Conservation (phyloP, 2,329 filamentous ascomycete species). For the Sporothrix curviconia region DNA sequence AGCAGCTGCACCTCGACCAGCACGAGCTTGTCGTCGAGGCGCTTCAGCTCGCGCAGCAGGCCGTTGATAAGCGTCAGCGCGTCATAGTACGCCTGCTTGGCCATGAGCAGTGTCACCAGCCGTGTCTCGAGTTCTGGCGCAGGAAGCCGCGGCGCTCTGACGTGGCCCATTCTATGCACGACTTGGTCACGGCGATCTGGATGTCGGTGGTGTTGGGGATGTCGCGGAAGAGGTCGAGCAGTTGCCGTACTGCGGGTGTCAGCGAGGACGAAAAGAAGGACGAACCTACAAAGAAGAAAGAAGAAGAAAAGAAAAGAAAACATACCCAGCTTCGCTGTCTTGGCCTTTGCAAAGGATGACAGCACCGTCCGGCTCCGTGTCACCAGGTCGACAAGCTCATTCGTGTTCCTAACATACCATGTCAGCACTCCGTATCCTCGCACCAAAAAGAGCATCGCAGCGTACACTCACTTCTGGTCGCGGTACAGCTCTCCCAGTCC, state of each 20-base stretch:
- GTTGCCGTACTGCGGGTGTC: slow-evolving; percentile 69
- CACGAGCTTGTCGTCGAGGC: slow-evolving; percentile 95
- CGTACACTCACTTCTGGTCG: slow-evolving; percentile 68
- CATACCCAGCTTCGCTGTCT: slow-evolving; percentile 95
- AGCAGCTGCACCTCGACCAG: slow-evolving; percentile 96
- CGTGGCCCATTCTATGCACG: slow-evolving; percentile 98
- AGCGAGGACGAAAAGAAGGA: not conserved
- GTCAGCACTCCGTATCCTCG: too few relatives aligned
- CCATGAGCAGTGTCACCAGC: slow-evolving; percentile 89
- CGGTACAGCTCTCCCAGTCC: slow-evolving; percentile 88
- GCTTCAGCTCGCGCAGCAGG: slow-evolving; percentile 92
- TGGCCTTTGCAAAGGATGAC: slow-evolving; percentile 96
- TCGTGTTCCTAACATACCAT: slow-evolving; percentile 63
- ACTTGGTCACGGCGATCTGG: slow-evolving; percentile 92
- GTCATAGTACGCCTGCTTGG: slow-evolving; percentile 96
- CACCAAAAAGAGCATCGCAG: too few relatives aligned
- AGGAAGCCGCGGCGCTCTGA: slow-evolving; percentile 92
- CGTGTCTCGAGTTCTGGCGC: slow-evolving; percentile 95
- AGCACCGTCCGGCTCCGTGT: slow-evolving; percentile 85
- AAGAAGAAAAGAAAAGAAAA: not conserved
- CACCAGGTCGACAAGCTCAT: slow-evolving; percentile 84
- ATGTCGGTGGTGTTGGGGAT: slow-evolving; percentile 93
- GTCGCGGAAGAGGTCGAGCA: slow-evolving; percentile 88
- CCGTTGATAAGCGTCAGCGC: slow-evolving; percentile 94
- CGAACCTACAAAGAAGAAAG: not conserved